A percentile compares a stretch with the other conserved stretches of the same genome.
These are phyloP conservation scores for Sextonia rubra DNA, from an alignment of 164 flowering plant species.

Conservation along the genomic window DNA sequence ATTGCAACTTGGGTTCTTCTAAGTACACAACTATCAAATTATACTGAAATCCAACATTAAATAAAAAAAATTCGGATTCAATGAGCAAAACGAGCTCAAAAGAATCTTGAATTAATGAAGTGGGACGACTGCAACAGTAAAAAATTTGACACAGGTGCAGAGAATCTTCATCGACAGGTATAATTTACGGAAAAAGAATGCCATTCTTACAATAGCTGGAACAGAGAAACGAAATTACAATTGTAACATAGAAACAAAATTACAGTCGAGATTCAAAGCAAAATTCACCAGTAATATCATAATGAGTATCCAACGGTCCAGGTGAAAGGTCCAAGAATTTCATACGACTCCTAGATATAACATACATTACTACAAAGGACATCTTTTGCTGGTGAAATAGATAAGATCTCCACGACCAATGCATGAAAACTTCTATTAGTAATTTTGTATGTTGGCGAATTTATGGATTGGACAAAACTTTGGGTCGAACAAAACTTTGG, in stretches of 20 bases:
- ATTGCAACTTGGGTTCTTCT: no score
- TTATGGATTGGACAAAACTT: no score
- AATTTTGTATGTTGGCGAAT: no score
- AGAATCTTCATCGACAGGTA: not conserved
- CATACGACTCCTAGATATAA: not conserved
- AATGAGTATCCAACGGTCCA: not conserved
- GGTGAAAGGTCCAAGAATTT: conserved; percentile 1
- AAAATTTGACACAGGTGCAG: not conserved
- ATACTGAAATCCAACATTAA: no score
- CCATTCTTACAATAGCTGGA: not conserved
- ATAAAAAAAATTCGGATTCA: no score
- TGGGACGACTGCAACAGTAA: not conserved
- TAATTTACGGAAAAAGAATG: not conserved
- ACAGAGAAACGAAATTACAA: no score
- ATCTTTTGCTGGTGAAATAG: conserved; percentile 5
- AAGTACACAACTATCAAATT: no score
- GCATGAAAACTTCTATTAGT: not conserved
- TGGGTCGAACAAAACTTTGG: no score
- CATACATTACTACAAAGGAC: conserved; percentile 4
- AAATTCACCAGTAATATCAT: not conserved
- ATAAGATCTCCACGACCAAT: conserved; percentile 6
- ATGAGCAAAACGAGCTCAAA: no score
- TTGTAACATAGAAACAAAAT: not conserved
- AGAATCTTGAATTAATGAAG: no score
- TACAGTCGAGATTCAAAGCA: conserved; percentile 8